phyloP scores from a whole-genome alignment of 2,329 filamentous ascomycete genomes.

The Emergomyces orientalis region DNA sequence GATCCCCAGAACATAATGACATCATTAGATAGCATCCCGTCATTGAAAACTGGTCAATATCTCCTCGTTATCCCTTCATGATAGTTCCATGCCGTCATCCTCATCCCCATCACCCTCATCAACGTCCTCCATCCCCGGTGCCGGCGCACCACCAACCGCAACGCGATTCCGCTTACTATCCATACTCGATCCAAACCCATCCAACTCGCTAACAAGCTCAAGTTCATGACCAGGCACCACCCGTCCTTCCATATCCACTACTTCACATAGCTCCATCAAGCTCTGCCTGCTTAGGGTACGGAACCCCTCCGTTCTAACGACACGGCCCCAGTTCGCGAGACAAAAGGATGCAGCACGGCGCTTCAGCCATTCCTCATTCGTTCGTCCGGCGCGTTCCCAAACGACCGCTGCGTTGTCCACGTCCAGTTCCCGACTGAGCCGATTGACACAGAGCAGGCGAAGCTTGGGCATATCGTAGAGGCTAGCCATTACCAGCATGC shows the following conservation, averaged over 20 bases:
- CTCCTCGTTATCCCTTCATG: slow-evolving; percentile 18
- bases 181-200: slow-evolving; percentile 32
- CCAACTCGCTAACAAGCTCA: slow-evolving; percentile 49
- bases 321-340: slow-evolving; percentile 85
- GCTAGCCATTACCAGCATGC: slow-evolving; percentile 93
- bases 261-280: slow-evolving; percentile 83
- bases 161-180: slow-evolving; percentile 26
- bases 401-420: slow-evolving; percentile 91
- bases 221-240: slow-evolving; percentile 83
- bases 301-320: slow-evolving; percentile 85
- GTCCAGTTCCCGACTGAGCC: slow-evolving; percentile 81
- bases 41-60: neutral
- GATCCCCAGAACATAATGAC: neutral
- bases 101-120: slow-evolving; percentile 40
- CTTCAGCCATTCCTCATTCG: slow-evolving; percentile 88
- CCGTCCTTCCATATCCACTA: slow-evolving; percentile 85
- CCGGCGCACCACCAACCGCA: slow-evolving; percentile 16
- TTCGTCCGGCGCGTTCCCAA: slow-evolving; percentile 86
- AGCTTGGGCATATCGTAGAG: slow-evolving; percentile 96
- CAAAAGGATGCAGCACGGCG: slow-evolving; percentile 81
- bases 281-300: slow-evolving; percentile 66
- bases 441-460: slow-evolving; percentile 80
- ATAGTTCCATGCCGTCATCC: slow-evolving; percentile 40
- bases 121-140: slow-evolving; percentile 23
- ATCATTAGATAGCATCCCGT: neutral